phyloP scores from a whole-genome alignment of 2,329 filamentous ascomycete genomes.

The Hypomyces rosellus region DNA sequence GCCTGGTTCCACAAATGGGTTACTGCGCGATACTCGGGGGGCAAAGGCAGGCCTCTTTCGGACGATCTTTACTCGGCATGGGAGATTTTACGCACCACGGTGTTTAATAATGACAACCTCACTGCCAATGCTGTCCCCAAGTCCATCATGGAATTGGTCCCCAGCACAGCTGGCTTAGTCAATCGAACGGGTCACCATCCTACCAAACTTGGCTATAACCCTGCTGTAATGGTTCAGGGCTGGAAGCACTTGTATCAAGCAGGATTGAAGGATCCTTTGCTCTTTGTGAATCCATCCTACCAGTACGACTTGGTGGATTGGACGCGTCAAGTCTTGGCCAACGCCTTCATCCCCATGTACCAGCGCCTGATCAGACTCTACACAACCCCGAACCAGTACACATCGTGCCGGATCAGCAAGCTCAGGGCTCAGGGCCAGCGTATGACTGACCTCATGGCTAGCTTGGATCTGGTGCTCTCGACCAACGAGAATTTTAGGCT shows the following conservation, averaged over 20 bases:
- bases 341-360: conserved; percentile 38
- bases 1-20: conserved; percentile 43
- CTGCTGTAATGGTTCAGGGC: conserved; percentile 28
- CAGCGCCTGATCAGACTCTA: conserved; percentile 27
- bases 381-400: conserved; percentile 18
- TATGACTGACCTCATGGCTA: conserved; percentile 27
- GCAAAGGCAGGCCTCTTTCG: conserved; percentile 16
- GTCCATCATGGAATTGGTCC: conserved; percentile 39
- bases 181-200: conserved; percentile 35
- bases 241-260: conserved; percentile 35
- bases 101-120: conserved; percentile 45
- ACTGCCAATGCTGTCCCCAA: conserved; percentile 35
- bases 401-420: conserved; percentile 17
- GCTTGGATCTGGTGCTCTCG: conserved; percentile 35
- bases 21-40: conserved; percentile 32
- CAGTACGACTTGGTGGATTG: conserved; percentile 43
- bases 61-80: conserved; percentile 35
- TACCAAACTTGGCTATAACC: conserved; percentile 37
- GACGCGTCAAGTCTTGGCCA: conserved; percentile 41
- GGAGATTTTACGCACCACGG: conserved; percentile 37
- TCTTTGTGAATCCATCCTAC: conserved; percentile 38
- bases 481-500: conserved; percentile 38
- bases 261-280: conserved; percentile 19
- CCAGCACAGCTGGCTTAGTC: conserved; percentile 34
- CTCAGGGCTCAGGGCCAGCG: conserved; percentile 20